Conservation (phyloP, 371 early-diverging fungal genomes). For the Blastocladiella emersonii region DNA sequence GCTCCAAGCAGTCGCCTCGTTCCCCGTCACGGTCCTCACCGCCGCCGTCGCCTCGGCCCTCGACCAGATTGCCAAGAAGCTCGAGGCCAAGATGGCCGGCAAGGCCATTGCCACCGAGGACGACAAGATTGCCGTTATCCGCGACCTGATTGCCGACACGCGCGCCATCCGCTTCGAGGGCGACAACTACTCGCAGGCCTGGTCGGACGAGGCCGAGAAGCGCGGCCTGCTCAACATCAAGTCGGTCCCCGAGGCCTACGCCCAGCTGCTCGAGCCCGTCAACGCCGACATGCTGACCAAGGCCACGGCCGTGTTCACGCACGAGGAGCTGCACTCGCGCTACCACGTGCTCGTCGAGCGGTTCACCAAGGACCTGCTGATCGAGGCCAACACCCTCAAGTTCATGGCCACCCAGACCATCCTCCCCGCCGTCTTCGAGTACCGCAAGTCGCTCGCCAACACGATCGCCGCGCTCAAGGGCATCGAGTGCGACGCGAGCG, state of each 20-base stretch:
- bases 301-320: constrained; percentile 66
- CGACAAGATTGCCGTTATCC: constrained; percentile 76
- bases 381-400: constrained; percentile 83
- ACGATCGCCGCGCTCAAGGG: constrained; percentile 49
- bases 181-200: constrained; percentile 71
- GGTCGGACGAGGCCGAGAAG: constrained; percentile 36
- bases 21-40: constrained; percentile 86
- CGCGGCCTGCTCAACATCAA: constrained; percentile 90
- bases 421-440: constrained; percentile 73
- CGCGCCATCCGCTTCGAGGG: constrained; percentile 92
- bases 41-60: constrained; percentile 79
- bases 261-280: constrained; percentile 47
- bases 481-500: constrained; percentile 34
- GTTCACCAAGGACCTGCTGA: constrained; percentile 85
- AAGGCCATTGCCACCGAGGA: constrained; percentile 40
- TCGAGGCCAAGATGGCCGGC: constrained; percentile 19
- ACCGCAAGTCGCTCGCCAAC: constrained; percentile 76
- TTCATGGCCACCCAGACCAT: constrained; percentile 66
- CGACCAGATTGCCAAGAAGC: constrained; percentile 50
- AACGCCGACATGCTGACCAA: constrained; percentile 63
- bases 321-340: constrained; percentile 75
- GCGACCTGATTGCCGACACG: constrained; percentile 59
- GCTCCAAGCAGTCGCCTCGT: constrained; percentile 92
- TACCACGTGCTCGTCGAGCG: constrained; percentile 81
- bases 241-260: constrained; percentile 75